Evolutionary conservation across 257 asterid genomes (phyloP).

Genomic region (Knoxia roxburghii): DNA sequence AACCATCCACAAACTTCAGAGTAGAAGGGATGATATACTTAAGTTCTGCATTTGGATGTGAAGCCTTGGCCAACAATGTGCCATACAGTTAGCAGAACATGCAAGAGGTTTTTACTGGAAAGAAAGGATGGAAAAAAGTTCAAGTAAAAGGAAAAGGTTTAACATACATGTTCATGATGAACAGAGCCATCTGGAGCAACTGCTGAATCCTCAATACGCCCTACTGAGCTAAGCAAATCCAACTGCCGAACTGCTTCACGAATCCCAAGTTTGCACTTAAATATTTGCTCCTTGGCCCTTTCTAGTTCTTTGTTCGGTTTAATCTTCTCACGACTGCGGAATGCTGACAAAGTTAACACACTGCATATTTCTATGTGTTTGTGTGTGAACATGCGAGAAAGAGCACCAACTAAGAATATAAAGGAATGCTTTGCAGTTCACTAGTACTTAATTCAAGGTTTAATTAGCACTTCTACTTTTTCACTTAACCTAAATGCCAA

Average conservation of each 20-base stretch:
- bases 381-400: neutral
- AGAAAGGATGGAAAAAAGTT: neutral
- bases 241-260: slow-evolving; percentile 82
- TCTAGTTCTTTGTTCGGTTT: slow-evolving; percentile 80
- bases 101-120: neutral
- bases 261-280: slow-evolving; percentile 87
- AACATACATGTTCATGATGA: slow-evolving; percentile 82
- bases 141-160: slow-evolving; percentile 5
- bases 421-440: neutral
- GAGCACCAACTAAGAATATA: neutral
- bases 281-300: slow-evolving; percentile 79
- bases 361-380: neutral
- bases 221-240: slow-evolving; percentile 81
- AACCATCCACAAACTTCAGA: neutral
- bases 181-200: slow-evolving; percentile 88
- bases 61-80: neutral
- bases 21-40: neutral
- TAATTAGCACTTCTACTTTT: neutral
- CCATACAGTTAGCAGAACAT: neutral
- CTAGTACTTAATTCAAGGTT: neutral
- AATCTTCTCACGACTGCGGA: slow-evolving; percentile 85
- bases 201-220: slow-evolving; percentile 55
- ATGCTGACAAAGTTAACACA: slow-evolving; percentile 20
- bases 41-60: neutral
- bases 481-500: neutral